phyloP scores from a whole-genome alignment of 495 filamentous ascomycete species.

The Penicillium pancosmium region DNA sequence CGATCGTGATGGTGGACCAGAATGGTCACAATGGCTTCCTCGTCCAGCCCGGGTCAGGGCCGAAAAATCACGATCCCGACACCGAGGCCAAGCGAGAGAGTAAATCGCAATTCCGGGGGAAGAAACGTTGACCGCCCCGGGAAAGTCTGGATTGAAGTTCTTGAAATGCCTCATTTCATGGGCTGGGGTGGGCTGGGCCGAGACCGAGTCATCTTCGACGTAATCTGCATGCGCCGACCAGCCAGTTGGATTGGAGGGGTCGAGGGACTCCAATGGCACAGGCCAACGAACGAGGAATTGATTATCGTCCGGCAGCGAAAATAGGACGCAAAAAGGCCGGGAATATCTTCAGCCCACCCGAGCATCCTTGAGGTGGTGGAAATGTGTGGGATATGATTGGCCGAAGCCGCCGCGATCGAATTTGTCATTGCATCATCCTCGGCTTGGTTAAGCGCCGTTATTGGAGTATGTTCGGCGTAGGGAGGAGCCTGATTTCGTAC shows the following conservation, averaged over 20 bases:
- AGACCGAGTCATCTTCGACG: slow-evolving; percentile 7
- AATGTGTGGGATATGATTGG: slow-evolving; percentile 37
- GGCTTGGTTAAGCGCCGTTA: slow-evolving; percentile 38
- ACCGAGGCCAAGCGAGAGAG: not conserved
- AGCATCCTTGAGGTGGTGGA: slow-evolving; percentile 21
- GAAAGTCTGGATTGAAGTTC: not conserved
- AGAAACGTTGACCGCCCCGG: slow-evolving; percentile 2
- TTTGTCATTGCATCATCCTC: slow-evolving; percentile 33
- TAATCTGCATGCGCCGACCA: not conserved
- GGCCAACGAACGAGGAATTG: not conserved
- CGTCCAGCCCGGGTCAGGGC: not conserved
- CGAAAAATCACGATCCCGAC: slow-evolving; percentile 1
- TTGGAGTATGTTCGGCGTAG: slow-evolving; percentile 21
- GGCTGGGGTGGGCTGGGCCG: not conserved
- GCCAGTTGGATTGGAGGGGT: not conserved
- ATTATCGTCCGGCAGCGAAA: slow-evolving; percentile 19
- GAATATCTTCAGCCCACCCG: slow-evolving; percentile 45
- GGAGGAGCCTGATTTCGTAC: slow-evolving; percentile 12
- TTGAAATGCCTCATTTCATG: slow-evolving; percentile 5
- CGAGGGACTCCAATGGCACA: not conserved
- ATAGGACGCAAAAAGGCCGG: slow-evolving; percentile 24
- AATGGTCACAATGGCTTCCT: not conserved
- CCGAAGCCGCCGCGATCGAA: slow-evolving; percentile 26
- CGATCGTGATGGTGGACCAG: not conserved
- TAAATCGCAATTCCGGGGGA: slow-evolving; percentile 2